A percentile compares a stretch with the other conserved stretches of the same genome.
Evolutionary conservation across 2,329 filamentous ascomycete species (phyloP).

Genomic region (Fusarium oligoseptatum): DNA sequence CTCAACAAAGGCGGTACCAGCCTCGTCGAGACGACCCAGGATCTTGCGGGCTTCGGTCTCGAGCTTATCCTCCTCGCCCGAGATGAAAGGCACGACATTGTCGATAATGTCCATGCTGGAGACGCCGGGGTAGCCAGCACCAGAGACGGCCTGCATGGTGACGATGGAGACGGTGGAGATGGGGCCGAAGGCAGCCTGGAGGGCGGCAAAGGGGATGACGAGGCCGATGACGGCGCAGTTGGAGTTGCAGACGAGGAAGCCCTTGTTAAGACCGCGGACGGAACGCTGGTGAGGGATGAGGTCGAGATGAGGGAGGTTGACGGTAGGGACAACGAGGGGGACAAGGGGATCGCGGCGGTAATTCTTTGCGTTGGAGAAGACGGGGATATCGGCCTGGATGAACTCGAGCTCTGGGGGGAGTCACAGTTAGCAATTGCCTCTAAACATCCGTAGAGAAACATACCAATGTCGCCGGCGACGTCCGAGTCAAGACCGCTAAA

Average conservation of each 20-base stretch:
- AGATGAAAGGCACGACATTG: constrained; percentile 95
- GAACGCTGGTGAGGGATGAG: constrained; percentile 90
- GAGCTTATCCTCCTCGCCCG: constrained; percentile 95
- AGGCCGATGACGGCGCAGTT: constrained; percentile 98
- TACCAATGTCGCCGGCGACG: constrained; percentile 92
- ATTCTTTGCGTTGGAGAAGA: constrained; percentile 99
- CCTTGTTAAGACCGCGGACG: constrained; percentile 79
- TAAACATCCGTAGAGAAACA: constrained; percentile 45
- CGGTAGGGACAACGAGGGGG: constrained; percentile 93
- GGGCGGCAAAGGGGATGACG: constrained; percentile 92
- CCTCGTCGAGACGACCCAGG: constrained; percentile 79
- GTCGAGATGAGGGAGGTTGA: constrained; percentile 89
- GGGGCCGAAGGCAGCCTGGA: constrained; percentile 87
- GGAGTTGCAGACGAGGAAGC: constrained; percentile 96
- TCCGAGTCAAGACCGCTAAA: constrained; percentile 95
- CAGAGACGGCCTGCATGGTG: constrained; percentile 94
- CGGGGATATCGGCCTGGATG: constrained; percentile 85
- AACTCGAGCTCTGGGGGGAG: constrained; percentile 84
- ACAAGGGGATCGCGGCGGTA: constrained; percentile 91
- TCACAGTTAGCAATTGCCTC: constrained; percentile 15
- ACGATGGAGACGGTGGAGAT: constrained; percentile 84
- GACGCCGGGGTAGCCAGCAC: constrained; percentile 91
- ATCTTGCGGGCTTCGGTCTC: constrained; percentile 97
- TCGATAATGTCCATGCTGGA: constrained; percentile 96
- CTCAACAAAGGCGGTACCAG: constrained; percentile 81